phyloP scores from a whole-genome alignment of 129 eudicot species.

The Centaurea solstitialis region DNA sequence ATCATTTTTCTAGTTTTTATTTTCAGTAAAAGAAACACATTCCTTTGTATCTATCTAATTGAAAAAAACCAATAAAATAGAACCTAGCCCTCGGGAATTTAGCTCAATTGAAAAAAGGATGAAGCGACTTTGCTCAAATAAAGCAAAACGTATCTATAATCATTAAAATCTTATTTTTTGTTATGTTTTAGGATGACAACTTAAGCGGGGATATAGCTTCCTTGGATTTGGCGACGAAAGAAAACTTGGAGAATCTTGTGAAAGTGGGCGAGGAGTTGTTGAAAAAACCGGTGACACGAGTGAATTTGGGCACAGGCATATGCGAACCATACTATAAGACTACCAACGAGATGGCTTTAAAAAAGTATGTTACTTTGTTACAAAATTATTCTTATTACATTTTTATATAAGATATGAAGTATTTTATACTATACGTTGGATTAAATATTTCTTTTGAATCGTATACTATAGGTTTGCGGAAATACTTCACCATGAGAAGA shows the following conservation, averaged over 20 bases:
- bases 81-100: neutral
- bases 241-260: conserved; percentile 43
- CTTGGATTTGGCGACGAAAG: conserved; percentile 39
- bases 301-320: conserved; percentile 36
- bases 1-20: too few relatives aligned
- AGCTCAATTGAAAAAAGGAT: too few relatives aligned
- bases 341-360: conserved; percentile 46
- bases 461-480: conserved; percentile 39
- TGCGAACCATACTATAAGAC: conserved; percentile 25
- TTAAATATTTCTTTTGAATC: neutral
- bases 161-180: neutral
- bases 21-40: neutral
- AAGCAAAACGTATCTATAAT: neutral
- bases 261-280: conserved; percentile 38
- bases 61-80: neutral
- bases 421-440: neutral
- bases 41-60: neutral
- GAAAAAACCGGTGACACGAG: conserved; percentile 40
- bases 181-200: conserved; percentile 39
- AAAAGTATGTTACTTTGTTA: conserved; percentile 10
- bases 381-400: neutral
- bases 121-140: too few relatives aligned
- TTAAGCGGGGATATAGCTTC: conserved; percentile 35
- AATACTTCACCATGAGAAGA: conserved; percentile 48
- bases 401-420: neutral